Conservation (phyloP, 192 early-diverging fungal species). For the Phlyctochytrium arcticum region DNA sequence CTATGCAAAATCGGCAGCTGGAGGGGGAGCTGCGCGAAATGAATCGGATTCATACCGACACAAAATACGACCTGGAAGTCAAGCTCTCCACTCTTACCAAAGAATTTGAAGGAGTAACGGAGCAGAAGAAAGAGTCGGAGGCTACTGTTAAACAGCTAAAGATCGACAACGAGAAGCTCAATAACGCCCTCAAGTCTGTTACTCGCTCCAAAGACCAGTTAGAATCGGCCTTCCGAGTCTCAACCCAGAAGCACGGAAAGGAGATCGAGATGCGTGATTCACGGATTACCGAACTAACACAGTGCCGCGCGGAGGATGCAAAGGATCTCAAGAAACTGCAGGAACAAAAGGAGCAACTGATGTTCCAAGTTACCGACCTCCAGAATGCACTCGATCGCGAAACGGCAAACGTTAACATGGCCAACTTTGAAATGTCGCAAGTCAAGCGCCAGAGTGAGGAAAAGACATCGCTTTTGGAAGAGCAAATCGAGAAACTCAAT, state of each 20-base stretch:
- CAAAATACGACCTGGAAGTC: slow-evolving; percentile 32
- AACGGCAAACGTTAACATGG: slow-evolving; percentile 39
- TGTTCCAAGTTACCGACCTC: slow-evolving; percentile 56
- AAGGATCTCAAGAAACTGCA: slow-evolving; percentile 36
- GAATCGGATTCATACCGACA: slow-evolving; percentile 21
- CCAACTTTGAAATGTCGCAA: slow-evolving; percentile 45
- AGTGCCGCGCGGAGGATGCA: slow-evolving; percentile 35
- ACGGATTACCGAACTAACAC: slow-evolving; percentile 37
- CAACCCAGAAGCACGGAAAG: slow-evolving; percentile 39
- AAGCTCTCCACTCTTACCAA: slow-evolving; percentile 19
- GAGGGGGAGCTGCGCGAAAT: slow-evolving; percentile 30
- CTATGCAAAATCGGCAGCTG: slow-evolving; percentile 19
- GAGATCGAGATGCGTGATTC: slow-evolving; percentile 36
- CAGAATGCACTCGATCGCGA: slow-evolving; percentile 51
- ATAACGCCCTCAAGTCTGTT: slow-evolving; percentile 32
- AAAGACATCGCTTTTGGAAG: slow-evolving; percentile 33
- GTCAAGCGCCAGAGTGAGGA: slow-evolving; percentile 45
- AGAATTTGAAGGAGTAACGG: slow-evolving; percentile 27
- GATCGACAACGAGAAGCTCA: slow-evolving; percentile 42
- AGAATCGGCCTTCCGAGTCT: slow-evolving; percentile 30
- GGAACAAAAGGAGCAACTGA: slow-evolving; percentile 53
- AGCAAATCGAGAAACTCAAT: slow-evolving; percentile 47
- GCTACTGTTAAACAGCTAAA: slow-evolving; percentile 22
- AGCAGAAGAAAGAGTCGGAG: slow-evolving; percentile 36
- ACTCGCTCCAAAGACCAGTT: slow-evolving; percentile 41